Conservation (phyloP, 2,329 filamentous ascomycete species). For the Pseudogymnoascus sp. region DNA sequence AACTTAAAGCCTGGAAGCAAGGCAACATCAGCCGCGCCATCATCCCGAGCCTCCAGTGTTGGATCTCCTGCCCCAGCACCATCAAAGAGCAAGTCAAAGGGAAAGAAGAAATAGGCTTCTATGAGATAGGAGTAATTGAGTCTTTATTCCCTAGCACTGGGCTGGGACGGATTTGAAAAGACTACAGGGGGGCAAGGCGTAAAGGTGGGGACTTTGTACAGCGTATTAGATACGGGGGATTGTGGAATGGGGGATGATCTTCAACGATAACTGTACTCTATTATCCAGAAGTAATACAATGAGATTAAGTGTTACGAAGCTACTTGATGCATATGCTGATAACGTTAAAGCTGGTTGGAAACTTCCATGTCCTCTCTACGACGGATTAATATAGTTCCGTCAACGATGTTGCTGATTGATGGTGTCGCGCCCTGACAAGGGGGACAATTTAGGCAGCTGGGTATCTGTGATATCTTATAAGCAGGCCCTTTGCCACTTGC, state of each 20-base stretch:
- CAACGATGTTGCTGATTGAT: no score
- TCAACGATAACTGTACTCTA: background rate
- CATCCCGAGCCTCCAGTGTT: slow-evolving; percentile 75
- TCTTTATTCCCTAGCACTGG: background rate
- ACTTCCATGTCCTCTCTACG: no score
- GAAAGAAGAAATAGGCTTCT: slow-evolving; percentile 1
- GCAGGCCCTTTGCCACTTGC: no score
- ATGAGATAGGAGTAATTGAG: background rate
- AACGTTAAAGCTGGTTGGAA: no score
- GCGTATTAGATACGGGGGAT: background rate
- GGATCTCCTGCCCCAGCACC: slow-evolving; percentile 60
- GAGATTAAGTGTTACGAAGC: background rate
- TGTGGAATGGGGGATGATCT: background rate
- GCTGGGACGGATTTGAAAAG: background rate
- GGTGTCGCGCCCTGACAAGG: no score
- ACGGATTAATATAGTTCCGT: no score
- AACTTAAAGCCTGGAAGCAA: slow-evolving; percentile 74
- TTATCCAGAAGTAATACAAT: background rate
- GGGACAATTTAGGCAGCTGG: no score
- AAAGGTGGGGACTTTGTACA: slow-evolving; percentile 3
- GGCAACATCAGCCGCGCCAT: slow-evolving; percentile 66
- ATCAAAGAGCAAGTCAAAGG: slow-evolving; percentile 5
- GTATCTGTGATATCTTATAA: no score
- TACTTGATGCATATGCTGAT: no score
- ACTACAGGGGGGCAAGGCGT: slow-evolving; percentile 6